Base-by-base conservation (phyloP, 140 eudicot species). In the Senecio squalidus region DNA sequence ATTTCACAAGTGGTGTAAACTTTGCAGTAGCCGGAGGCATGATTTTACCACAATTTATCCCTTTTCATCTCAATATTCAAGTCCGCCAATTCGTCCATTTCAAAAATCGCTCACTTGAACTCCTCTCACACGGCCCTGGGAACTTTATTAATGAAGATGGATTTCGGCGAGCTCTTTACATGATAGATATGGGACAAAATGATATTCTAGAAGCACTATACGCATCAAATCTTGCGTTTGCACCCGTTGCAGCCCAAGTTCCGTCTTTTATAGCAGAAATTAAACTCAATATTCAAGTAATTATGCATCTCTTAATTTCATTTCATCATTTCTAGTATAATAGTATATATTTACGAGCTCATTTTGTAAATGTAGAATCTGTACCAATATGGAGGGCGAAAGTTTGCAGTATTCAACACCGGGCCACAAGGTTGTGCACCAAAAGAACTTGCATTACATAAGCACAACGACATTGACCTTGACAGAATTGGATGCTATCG, bases 361-460 rank as follows among this genome's bases (percentile, higher is more conserved):
- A 55, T 40, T 14, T n/a, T 40, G 44, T 58, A 45, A 57, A 51
- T 58, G 33, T 39, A 82, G 90, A 76, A 58, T 24, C 24, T 82
- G n/a, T 78, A 82, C 49, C 58, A 68, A 4, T 44, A 68, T 1
- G 89, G 85, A 2, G 89, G 66, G 27, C 71, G 82, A 60, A 78
- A 75, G 47, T 78, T 82, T 22, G 78, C 82, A 85, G 66, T 82
- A 49, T 79, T 75, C 66, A 78, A 68, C 80, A 82, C 85, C 0
- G 90, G 90, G 47, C 90, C 90, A 11, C 63, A 71, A 3, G 90
- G 90, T 29, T 82, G 90, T 55, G 65, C 76, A 30, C 80, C 90
- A n/a, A 78, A 78, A 58, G 82, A 75, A 20, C 78, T 82, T 24
- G 85, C 82, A 18, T 22, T 68, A 52, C 75, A 69, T 56, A 71